A percentile compares a stretch with the other conserved stretches of the same genome.
phyloP scores from a whole-genome alignment of 305 asterid species.

The Solanum aculeatissimum region DNA sequence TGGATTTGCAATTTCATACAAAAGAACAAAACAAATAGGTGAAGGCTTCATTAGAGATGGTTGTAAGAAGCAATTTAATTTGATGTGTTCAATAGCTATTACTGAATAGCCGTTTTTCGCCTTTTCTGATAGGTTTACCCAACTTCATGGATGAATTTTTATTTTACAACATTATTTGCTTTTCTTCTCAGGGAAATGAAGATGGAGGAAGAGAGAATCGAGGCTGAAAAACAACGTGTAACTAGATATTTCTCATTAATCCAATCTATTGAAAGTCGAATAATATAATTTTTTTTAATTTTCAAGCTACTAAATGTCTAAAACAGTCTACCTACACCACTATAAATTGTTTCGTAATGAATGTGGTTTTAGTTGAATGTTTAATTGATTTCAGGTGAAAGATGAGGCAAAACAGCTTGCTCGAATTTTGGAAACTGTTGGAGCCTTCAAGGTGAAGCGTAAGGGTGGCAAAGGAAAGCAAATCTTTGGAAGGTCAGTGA shows the following conservation, averaged over 20 bases:
- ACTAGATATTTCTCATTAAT: background rate
- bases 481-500: constrained; percentile 72
- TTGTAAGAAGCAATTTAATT: background rate
- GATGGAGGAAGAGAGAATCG: constrained; percentile 90
- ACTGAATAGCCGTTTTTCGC: background rate
- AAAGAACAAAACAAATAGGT: background rate
- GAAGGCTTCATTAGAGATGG: background rate
- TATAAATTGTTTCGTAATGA: background rate
- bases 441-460: constrained; percentile 96
- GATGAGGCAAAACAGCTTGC: constrained; percentile 97
- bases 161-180: background rate
- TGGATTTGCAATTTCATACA: background rate
- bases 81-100: background rate
- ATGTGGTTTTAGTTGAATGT: background rate
- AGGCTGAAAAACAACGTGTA: constrained; percentile 91
- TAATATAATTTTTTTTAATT: background rate
- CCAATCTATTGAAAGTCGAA: background rate
- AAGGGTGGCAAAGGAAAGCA: constrained; percentile 94
- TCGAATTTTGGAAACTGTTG: constrained; percentile 70
- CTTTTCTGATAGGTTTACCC: background rate
- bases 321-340: background rate
- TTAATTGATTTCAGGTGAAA: constrained; percentile 42
- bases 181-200: constrained; percentile 79
- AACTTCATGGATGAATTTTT: background rate
- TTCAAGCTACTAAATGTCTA: background rate